Evolutionary conservation across 768 basidiomycete genomes (phyloP).

Genomic region (Phallus indusiatus): DNA sequence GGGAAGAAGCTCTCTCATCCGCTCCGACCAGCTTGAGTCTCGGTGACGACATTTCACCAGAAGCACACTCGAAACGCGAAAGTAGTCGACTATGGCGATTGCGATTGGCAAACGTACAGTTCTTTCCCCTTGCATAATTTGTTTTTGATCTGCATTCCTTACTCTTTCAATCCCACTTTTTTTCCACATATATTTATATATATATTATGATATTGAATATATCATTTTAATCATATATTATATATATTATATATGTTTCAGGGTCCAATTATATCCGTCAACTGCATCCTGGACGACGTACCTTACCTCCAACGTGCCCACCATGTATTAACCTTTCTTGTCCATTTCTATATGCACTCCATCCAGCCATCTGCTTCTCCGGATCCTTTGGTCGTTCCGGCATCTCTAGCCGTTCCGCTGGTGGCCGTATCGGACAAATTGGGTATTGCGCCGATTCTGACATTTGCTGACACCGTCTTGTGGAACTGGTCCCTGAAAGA

Average conservation of each 20-base stretch:
- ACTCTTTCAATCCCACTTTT: background rate
- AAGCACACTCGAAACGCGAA: conserved; percentile 36
- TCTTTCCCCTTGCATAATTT: background rate
- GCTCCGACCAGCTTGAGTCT: conserved; percentile 47
- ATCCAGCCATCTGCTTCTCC: conserved; percentile 34
- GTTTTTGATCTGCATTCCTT: background rate
- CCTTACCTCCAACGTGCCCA: conserved; percentile 76
- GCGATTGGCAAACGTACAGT: conserved; percentile 50
- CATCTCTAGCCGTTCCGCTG: conserved; percentile 68
- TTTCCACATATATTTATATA: background rate
- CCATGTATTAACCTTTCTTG: conserved; percentile 79
- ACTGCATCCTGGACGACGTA: conserved; percentile 41
- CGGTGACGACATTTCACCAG: conserved; percentile 45
- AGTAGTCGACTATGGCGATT: conserved; percentile 63
- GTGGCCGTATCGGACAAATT: conserved; percentile 65
- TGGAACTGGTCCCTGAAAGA: conserved; percentile 77
- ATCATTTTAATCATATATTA: no score
- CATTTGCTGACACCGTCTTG: conserved; percentile 91
- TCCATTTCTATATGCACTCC: conserved; percentile 87
- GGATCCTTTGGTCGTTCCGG: conserved; percentile 52
- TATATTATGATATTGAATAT: conserved; percentile 3
- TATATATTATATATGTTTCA: conserved; percentile 26
- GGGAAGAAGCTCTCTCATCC: conserved; percentile 58
- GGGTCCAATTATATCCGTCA: conserved; percentile 65
- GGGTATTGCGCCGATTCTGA: conserved; percentile 87